Evolutionary conservation across 2,329 filamentous ascomycete species (phyloP).

Genomic region (Monosporascus sp.): DNA sequence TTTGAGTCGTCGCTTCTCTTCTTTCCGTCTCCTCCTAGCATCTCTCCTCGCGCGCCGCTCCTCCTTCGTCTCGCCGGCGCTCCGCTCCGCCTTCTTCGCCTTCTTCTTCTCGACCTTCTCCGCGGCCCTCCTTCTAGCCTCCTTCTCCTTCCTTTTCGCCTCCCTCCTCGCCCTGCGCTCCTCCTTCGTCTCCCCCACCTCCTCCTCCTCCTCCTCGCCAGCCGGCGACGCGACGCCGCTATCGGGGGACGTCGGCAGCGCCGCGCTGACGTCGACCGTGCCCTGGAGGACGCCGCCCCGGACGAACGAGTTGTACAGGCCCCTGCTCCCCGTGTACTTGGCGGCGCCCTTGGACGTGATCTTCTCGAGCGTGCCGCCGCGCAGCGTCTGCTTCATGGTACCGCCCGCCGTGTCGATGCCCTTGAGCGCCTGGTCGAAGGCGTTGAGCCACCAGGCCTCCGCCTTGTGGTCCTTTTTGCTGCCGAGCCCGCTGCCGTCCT

Average conservation of each 20-base stretch:
- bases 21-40: conserved; percentile 35
- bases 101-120: conserved; percentile 23
- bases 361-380: conserved; percentile 44
- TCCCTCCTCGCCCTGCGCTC: conserved; percentile 16
- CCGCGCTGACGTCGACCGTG: conserved; percentile 45
- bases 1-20: conserved; percentile 22
- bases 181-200: conserved; percentile 31
- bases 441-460: conserved; percentile 96
- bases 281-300: conserved; percentile 72
- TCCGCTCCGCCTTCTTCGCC: conserved; percentile 12
- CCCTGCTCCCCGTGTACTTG: conserved; percentile 56
- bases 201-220: conserved; percentile 27
- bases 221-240: conserved; percentile 23
- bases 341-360: conserved; percentile 45
- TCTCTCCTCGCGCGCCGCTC: conserved; percentile 39
- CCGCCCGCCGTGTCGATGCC: conserved; percentile 62
- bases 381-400: conserved; percentile 51
- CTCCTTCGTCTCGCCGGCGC: conserved; percentile 39
- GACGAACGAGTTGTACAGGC: conserved; percentile 80
- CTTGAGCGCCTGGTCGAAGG: conserved; percentile 86
- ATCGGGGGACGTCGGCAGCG: conserved; percentile 25
- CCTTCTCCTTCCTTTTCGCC: conserved; percentile 20
- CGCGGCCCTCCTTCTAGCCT: conserved; percentile 22
- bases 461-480: conserved; percentile 62
- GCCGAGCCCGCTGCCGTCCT: conserved; percentile 75